Percentiles rank a stretch among this genome's conserved stretches.
Evolutionary conservation across 169 alveolate species (phyloP).

Genomic region (Plasmodium cynomolgi): DNA sequence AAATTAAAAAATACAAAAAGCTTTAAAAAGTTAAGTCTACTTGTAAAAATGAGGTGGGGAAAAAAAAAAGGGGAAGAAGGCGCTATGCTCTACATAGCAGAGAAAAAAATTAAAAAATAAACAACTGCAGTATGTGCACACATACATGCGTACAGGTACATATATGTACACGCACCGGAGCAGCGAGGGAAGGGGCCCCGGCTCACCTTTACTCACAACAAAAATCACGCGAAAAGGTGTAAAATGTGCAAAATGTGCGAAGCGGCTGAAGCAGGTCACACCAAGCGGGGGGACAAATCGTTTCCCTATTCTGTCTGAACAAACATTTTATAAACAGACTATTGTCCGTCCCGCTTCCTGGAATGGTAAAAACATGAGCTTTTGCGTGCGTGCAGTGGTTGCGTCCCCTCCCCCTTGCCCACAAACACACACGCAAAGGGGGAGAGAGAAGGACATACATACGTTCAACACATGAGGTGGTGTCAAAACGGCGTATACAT

Average conservation of each 20-base stretch:
- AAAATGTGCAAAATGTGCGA: not conserved
- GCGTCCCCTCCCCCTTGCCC: not conserved
- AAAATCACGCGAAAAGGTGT: not conserved
- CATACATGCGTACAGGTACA: not conserved
- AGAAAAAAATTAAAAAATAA: not conserved
- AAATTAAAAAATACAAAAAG: not conserved
- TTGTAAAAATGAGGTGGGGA: not conserved
- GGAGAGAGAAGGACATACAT: not conserved
- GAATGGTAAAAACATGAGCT: not conserved
- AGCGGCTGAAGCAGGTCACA: not conserved
- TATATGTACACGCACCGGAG: not conserved
- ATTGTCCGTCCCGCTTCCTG: not conserved
- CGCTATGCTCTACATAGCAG: not conserved
- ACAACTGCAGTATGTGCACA: not conserved
- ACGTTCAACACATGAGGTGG: not conserved
- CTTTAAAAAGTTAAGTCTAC: not conserved
- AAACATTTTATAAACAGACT: not conserved
- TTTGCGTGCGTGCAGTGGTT: not conserved
- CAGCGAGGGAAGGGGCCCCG: not conserved
- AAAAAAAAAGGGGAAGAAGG: not conserved
- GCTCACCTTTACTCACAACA: not conserved
- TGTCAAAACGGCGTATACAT: not conserved
- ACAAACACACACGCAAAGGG: not conserved
- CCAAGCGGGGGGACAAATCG: not conserved
- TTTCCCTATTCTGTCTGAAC: not conserved